phyloP scores from a whole-genome alignment of 2,329 filamentous ascomycete genomes.

The Xylaria sp. region DNA sequence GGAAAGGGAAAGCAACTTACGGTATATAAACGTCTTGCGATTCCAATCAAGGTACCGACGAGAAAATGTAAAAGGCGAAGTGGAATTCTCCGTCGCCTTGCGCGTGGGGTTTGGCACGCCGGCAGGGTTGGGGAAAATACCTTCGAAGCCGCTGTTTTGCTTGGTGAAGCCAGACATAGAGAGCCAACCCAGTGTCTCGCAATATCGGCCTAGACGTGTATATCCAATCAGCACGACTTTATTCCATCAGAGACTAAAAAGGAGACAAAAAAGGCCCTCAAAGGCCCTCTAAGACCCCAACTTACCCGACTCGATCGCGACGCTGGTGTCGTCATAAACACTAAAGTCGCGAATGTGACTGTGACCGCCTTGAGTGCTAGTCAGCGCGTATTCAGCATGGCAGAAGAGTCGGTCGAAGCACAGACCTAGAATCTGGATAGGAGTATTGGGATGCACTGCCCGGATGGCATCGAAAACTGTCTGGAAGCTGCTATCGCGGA shows the following conservation, averaged over 20 bases:
- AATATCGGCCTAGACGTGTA: slow-evolving; percentile 69
- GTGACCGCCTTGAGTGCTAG: slow-evolving; percentile 62
- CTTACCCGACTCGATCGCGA: slow-evolving; percentile 65
- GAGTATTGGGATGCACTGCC: slow-evolving; percentile 63
- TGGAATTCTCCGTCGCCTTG: slow-evolving; percentile 52
- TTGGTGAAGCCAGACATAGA: slow-evolving; percentile 69
- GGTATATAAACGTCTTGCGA: slow-evolving; percentile 71
- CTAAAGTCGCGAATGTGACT: slow-evolving; percentile 72
- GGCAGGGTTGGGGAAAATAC: slow-evolving; percentile 49
- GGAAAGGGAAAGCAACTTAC: background rate
- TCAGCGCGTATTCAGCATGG: slow-evolving; percentile 19
- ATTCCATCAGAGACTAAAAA: background rate
- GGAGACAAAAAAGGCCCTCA: too few species aligned
- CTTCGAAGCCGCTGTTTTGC: slow-evolving; percentile 55
- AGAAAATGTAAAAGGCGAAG: slow-evolving; percentile 58
- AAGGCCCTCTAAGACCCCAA: background rate
- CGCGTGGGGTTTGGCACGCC: slow-evolving; percentile 54
- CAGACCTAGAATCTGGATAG: slow-evolving; percentile 67
- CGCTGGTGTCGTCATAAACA: slow-evolving; percentile 69
- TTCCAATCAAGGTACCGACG: slow-evolving; percentile 77
- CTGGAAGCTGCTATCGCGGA: slow-evolving; percentile 58
- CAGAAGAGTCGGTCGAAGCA: background rate
- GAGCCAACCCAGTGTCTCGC: slow-evolving; percentile 74
- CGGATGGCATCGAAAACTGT: slow-evolving; percentile 68
- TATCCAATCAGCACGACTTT: slow-evolving; percentile 7